phyloP scores from a whole-genome alignment of 768 basidiomycete genomes.

The Calocybe cyanea region DNA sequence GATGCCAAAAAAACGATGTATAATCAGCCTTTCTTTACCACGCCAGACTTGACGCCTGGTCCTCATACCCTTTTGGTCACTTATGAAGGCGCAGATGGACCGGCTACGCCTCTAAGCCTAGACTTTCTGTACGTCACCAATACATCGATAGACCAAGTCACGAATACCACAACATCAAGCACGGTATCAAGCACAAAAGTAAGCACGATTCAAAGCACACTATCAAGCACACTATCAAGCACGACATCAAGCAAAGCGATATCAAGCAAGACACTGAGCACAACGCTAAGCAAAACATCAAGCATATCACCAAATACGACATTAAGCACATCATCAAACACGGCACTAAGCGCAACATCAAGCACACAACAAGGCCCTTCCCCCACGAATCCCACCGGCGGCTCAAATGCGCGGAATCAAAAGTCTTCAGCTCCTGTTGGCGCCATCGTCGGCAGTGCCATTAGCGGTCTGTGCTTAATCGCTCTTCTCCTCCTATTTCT shows the following conservation, averaged over 20 bases:
- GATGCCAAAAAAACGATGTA: neutral
- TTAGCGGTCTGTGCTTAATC: slow-evolving; percentile 2
- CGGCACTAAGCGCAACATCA: too few relatives aligned
- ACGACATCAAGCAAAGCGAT: too few relatives aligned
- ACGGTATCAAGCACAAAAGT: too few relatives aligned
- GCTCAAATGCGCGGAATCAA: too few relatives aligned
- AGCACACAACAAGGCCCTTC: neutral
- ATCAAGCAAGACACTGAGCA: neutral
- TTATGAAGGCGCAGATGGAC: slow-evolving; percentile 2
- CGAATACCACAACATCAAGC: too few relatives aligned
- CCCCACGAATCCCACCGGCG: neutral
- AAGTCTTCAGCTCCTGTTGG: neutral
- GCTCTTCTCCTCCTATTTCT: neutral
- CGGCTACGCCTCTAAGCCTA: slow-evolving; percentile 6
- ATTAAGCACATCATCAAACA: neutral
- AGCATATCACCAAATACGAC: neutral
- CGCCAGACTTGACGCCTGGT: neutral
- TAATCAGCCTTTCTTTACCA: slow-evolving; percentile 7
- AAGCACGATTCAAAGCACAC: too few relatives aligned
- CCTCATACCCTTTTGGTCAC: slow-evolving; percentile 8
- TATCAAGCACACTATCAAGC: too few relatives aligned
- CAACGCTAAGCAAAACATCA: too few relatives aligned
- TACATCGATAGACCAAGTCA: neutral
- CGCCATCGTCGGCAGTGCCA: slow-evolving; percentile 2
- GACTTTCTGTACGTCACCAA: slow-evolving; percentile 4